A percentile compares a stretch with the other conserved stretches of the same genome.
Conservation (phyloP, 495 filamentous ascomycete species). For the Talaromyces proteolyticus region DNA sequence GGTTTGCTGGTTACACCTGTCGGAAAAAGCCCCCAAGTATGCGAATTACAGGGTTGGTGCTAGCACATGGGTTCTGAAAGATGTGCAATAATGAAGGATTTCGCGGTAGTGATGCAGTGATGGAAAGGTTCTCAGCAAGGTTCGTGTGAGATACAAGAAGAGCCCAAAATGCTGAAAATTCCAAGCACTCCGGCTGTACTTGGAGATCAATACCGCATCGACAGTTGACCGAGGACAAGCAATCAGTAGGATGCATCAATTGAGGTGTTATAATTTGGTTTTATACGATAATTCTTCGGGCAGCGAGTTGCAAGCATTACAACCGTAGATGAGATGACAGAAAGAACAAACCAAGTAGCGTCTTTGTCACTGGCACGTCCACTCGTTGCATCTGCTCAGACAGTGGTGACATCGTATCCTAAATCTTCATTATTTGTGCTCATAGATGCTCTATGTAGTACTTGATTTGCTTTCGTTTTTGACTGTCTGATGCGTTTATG, state of each 20-base stretch:
- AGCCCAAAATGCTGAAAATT: conserved; percentile 1
- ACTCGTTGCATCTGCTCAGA: background rate
- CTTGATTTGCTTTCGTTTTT: background rate
- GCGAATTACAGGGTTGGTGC: conserved; percentile 2
- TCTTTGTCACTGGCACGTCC: background rate
- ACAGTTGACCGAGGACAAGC: conserved; percentile 1
- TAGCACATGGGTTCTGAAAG: background rate
- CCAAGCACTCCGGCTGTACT: background rate
- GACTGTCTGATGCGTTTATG: too few relatives aligned
- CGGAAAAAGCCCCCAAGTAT: conserved; percentile 1
- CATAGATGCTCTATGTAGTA: background rate
- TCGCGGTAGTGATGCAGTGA: background rate
- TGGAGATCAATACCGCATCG: background rate
- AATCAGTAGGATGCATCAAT: too few relatives aligned
- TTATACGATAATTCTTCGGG: background rate
- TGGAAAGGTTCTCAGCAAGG: background rate
- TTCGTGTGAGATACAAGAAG: background rate
- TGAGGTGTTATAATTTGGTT: too few relatives aligned
- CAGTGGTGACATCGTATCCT: background rate
- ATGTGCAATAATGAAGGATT: background rate
- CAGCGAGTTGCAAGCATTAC: background rate
- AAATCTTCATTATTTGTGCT: background rate
- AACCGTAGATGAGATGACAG: too few relatives aligned
- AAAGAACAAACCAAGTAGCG: too few relatives aligned
- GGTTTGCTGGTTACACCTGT: background rate